These are phyloP conservation scores for Yamadazyma friedrichii DNA, from an alignment of 1,139 yeast genomes.

Conservation along the genomic window DNA sequence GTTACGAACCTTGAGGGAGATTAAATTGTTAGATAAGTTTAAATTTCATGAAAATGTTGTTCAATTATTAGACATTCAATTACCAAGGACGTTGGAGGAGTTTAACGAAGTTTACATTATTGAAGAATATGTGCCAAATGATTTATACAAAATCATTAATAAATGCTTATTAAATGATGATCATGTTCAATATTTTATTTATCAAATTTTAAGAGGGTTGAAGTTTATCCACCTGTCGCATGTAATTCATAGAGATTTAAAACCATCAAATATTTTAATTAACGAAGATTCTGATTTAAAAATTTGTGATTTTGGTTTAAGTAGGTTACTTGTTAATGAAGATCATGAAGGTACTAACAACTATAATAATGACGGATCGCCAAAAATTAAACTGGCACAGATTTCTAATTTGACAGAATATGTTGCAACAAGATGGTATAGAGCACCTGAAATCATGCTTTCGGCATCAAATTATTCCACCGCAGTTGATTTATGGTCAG, in stretches of 20 bases:
- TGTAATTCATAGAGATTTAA: slow-evolving; percentile 41
- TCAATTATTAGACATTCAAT: slow-evolving; percentile 37
- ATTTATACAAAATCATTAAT: slow-evolving; percentile 57
- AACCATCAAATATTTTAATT: slow-evolving; percentile 38
- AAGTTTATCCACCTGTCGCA: slow-evolving; percentile 63
- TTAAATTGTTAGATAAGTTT: slow-evolving; percentile 34
- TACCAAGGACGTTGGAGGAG: slow-evolving; percentile 29
- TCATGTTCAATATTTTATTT: slow-evolving; percentile 66
- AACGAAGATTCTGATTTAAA: slow-evolving; percentile 39
- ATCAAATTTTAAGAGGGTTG: slow-evolving; percentile 62
- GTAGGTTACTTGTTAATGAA: slow-evolving; percentile 28
- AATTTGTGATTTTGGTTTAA: slow-evolving; percentile 57
- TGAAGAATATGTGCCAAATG: slow-evolving; percentile 73
- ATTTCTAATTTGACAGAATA: slow-evolving; percentile 56
- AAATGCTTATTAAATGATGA: slow-evolving; percentile 56
- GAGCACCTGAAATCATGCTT: slow-evolving; percentile 79
- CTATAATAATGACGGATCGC: slow-evolving; percentile 15
- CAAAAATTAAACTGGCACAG: slow-evolving; percentile 19
- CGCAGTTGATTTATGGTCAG: slow-evolving; percentile 77
- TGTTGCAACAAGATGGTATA: slow-evolving; percentile 79
- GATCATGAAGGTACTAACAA: slow-evolving; percentile 1
- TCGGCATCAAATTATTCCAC: slow-evolving; percentile 67
- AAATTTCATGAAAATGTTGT: slow-evolving; percentile 42
- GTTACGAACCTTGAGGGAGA: slow-evolving; percentile 43
- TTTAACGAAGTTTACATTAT: slow-evolving; percentile 69